Base-by-base conservation (phyloP, 495 filamentous ascomycete species). In the Barbatosphaeria neglecta region DNA sequence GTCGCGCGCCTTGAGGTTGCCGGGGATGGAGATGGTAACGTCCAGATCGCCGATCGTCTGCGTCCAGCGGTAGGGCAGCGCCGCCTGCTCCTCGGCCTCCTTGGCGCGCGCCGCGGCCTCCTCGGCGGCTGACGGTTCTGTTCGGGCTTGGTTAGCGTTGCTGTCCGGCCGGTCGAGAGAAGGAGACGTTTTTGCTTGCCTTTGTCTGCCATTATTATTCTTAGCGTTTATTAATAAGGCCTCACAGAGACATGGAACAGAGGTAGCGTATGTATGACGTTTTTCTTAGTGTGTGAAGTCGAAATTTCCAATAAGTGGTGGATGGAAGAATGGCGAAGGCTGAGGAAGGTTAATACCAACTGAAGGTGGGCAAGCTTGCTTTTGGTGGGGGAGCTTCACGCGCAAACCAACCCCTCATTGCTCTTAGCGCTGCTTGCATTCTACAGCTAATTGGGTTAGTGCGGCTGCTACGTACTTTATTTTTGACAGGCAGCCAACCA, bases 61-160 rank as follows among this genome's bases (percentile, higher is more conserved):
- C 2, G 78, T 86, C 92, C 92, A 98, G 68, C 92, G 88, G 81
- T 98, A 98, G 4, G 92, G 92, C 9, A 98, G 82, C 37, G 82
- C 75, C 18, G 84, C 87, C 70, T 98, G 92, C 64, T 97, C 92
- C 27, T 80, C 84, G 24, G 74, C 75, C 64, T 98, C 88, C 60
- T 82, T 81, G 46, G 78, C 81, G 58, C 81, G 81, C 59, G 81
- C 78, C 23, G 81, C 82, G 28, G 79, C 79, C 59, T 88, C 83
- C 54, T 78, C 64, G 41, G 77, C 77, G 31, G 71, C 63, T 41
- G 76, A 73, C 18, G 63, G 73, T 38, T 80, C 79, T 52, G 68
- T 8, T 16, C 8, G 20, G 17, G 47, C 40, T 22, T 17, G 46
- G 22, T 38, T 45, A 13, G n/a, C n/a, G n/a, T 19, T 23, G 11